Conservation (phyloP, 345 rosid genomes). For the Acer campestre region DNA sequence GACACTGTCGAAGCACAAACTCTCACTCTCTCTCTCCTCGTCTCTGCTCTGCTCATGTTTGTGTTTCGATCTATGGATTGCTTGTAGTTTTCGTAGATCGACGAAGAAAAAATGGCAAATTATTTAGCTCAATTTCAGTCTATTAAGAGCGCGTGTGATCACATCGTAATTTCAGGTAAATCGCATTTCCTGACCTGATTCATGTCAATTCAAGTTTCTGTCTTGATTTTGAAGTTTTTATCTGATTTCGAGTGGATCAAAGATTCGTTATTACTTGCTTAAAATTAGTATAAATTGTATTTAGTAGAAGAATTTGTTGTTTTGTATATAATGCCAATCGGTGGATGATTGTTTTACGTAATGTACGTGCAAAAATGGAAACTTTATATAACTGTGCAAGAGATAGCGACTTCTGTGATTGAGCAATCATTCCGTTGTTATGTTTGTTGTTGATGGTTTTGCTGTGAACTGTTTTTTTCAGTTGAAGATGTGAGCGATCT, state of each 20-base stretch:
- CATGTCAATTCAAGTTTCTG: neutral
- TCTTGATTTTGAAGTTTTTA: neutral
- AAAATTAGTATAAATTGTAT: neutral
- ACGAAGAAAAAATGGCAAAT: conserved; percentile 60
- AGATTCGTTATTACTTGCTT: conserved; percentile 6
- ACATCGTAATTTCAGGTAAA: conserved; percentile 81
- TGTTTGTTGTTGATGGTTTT: conserved; percentile 11
- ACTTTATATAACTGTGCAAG: neutral
- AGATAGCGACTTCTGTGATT: neutral
- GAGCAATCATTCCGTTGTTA: neutral
- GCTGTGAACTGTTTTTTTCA: conserved; percentile 26
- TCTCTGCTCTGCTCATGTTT: neutral
- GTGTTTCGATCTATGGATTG: conserved; percentile 37
- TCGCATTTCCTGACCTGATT: conserved; percentile 14
- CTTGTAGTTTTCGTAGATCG: conserved; percentile 39
- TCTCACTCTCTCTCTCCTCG: neutral
- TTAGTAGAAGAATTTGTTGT: neutral
- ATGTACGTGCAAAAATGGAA: neutral
- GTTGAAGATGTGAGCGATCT: conserved; percentile 96
- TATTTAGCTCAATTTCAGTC: conserved; percentile 91
- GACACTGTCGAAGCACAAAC: neutral
- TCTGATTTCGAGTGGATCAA: conserved; percentile 13
- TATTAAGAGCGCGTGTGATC: conserved; percentile 72
- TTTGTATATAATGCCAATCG: neutral
- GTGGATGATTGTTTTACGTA: neutral